phyloP scores from a whole-genome alignment of 441 rosid species.

The Adansonia gregorii region DNA sequence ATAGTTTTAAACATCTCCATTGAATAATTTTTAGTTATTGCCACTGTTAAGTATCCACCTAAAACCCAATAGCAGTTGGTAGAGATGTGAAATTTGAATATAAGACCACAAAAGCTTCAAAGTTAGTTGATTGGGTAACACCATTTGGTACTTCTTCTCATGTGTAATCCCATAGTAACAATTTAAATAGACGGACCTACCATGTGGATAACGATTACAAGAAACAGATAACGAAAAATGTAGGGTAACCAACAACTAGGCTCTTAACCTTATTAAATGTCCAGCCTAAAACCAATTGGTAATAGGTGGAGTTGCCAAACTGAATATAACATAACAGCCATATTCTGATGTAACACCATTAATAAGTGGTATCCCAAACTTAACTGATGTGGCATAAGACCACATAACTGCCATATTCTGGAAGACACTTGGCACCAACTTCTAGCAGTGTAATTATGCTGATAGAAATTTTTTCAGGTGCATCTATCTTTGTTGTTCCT shows the following conservation, averaged over 20 bases:
- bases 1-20: not conserved
- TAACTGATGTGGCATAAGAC: not conserved
- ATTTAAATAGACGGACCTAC: not conserved
- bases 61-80: not conserved
- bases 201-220: not conserved
- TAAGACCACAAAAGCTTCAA: not conserved
- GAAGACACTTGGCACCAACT: not conserved
- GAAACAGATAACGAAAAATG: not conserved
- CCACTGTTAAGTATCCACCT: not conserved
- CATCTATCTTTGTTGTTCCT: constrained; percentile 4
- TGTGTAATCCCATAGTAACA: not conserved
- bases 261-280: not conserved
- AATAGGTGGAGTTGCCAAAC: not conserved
- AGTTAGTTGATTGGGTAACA: not conserved
- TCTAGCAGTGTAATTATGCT: not conserved
- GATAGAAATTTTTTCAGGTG: not conserved
- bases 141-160: not conserved
- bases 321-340: not conserved
- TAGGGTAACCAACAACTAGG: not conserved
- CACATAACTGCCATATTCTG: not conserved
- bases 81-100: not conserved
- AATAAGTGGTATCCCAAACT: not conserved
- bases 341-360: no score
- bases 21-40: not conserved
- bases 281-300: not conserved